Evolutionary conservation across 345 rosid genomes (phyloP).

Genomic region (Toxicodendron radicans): DNA sequence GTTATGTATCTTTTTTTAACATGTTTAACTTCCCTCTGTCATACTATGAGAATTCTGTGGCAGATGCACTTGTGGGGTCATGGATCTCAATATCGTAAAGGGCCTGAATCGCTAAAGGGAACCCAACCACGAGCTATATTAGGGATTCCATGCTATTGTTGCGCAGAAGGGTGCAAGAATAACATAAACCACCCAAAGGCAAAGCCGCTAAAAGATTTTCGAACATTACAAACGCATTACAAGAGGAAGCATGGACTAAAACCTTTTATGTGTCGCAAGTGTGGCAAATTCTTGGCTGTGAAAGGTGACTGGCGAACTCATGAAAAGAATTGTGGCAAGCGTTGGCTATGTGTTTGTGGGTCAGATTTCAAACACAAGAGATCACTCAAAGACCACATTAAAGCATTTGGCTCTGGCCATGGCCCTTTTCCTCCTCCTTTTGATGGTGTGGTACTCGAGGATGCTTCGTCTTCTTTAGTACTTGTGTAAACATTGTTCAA

Average conservation of each 20-base stretch:
- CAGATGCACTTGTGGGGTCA: conserved; percentile 99
- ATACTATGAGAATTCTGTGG: background rate
- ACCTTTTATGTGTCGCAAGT: conserved; percentile 67
- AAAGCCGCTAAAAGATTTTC: conserved; percentile 78
- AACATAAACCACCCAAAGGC: conserved; percentile 71
- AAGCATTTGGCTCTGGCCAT: conserved; percentile 71
- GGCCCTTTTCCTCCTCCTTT: conserved; percentile 51
- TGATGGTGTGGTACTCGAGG: conserved; percentile 26
- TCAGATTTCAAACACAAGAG: conserved; percentile 94
- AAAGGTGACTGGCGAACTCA: conserved; percentile 95
- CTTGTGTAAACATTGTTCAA: conserved; percentile 7
- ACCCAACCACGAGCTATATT: conserved; percentile 67
- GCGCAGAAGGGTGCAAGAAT: conserved; percentile 84
- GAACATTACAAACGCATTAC: conserved; percentile 85
- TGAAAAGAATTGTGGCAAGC: conserved; percentile 89
- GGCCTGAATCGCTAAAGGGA: conserved; percentile 75
- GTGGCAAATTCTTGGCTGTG: conserved; percentile 78
- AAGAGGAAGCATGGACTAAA: conserved; percentile 83
- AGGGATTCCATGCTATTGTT: conserved; percentile 83
- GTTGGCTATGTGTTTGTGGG: conserved; percentile 86
- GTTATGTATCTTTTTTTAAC: background rate
- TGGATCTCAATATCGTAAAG: conserved; percentile 77
- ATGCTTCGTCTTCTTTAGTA: conserved; percentile 25
- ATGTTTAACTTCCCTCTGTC: background rate
- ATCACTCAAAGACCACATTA: conserved; percentile 83